A percentile compares a stretch with the other conserved stretches of the same genome.
These are phyloP conservation scores for Aegilops speltoides DNA, from an alignment of 176 grass and related monocot genomes.

Conservation along the genomic window DNA sequence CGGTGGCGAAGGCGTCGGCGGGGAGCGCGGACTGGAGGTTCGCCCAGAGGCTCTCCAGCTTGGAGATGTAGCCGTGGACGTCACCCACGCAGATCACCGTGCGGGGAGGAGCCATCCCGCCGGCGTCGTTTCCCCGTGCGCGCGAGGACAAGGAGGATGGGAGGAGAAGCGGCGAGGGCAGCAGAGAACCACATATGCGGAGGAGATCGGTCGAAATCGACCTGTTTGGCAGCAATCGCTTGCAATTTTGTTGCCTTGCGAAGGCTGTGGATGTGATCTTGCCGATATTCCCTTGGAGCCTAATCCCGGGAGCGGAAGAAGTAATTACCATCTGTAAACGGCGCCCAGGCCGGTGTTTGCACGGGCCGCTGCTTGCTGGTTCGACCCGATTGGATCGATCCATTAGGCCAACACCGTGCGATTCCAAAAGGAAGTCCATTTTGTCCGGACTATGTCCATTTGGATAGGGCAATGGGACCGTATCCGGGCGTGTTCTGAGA, in stretches of 20 bases:
- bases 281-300: not conserved
- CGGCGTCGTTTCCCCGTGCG: not conserved
- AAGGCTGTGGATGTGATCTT: not conserved
- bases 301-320: not conserved
- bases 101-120: slow-evolving; percentile 33
- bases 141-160: not conserved
- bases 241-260: slow-evolving; percentile 9
- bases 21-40: slow-evolving; percentile 57
- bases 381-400: not conserved
- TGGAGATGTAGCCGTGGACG: slow-evolving; percentile 77
- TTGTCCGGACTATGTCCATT: no score
- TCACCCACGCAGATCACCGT: slow-evolving; percentile 88
- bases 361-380: not conserved
- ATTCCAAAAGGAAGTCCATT: no score
- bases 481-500: no score
- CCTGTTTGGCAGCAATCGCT: slow-evolving; percentile 11
- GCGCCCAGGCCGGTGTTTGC: not conserved
- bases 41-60: slow-evolving; percentile 83
- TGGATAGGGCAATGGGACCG: no score
- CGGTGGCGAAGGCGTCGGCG: slow-evolving; percentile 62
- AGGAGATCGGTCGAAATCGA: not conserved
- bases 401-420: no score
- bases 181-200: not conserved
- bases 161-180: not conserved
- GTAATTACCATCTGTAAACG: slow-evolving; percentile 10